Percentiles rank a stretch among this genome's conserved stretches.
Evolutionary conservation across 2,329 filamentous ascomycete species (phyloP).

Genomic region (Claviceps sp.): DNA sequence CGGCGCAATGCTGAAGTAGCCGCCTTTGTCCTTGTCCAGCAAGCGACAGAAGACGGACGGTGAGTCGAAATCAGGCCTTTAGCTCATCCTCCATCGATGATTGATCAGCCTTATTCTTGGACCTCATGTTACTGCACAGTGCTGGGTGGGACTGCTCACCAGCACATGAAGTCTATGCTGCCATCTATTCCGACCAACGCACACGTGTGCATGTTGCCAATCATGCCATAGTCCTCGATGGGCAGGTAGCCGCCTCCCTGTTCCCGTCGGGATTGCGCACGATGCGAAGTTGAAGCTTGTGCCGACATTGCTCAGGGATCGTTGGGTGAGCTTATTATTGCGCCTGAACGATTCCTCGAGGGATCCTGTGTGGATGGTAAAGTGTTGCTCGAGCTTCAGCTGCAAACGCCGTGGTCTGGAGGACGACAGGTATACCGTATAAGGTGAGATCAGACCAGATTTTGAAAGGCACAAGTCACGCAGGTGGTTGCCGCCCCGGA

Average conservation of each 20-base stretch:
- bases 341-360: too few relatives aligned
- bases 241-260: constrained; percentile 38
- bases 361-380: background rate
- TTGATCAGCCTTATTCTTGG: background rate
- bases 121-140: background rate
- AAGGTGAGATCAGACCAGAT: background rate
- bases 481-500: background rate
- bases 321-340: background rate
- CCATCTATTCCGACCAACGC: constrained; percentile 63
- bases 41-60: constrained; percentile 63
- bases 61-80: constrained; percentile 65
- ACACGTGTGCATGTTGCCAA: constrained; percentile 70
- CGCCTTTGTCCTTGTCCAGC: constrained; percentile 61
- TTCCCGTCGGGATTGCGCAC: constrained; percentile 17
- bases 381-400: background rate
- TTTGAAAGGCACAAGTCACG: background rate
- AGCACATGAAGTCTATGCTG: constrained; percentile 67
- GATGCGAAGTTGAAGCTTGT: constrained; percentile 19
- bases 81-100: background rate
- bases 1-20: constrained; percentile 56
- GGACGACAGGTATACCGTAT: background rate
- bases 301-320: constrained; percentile 16
- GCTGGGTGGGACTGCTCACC: constrained; percentile 29
- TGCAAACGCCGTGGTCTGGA: background rate
- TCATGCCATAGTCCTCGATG: constrained; percentile 68